These are phyloP conservation scores for Zygoascus biomembranicola DNA, from an alignment of 805 yeast species.

Conservation along the genomic window DNA sequence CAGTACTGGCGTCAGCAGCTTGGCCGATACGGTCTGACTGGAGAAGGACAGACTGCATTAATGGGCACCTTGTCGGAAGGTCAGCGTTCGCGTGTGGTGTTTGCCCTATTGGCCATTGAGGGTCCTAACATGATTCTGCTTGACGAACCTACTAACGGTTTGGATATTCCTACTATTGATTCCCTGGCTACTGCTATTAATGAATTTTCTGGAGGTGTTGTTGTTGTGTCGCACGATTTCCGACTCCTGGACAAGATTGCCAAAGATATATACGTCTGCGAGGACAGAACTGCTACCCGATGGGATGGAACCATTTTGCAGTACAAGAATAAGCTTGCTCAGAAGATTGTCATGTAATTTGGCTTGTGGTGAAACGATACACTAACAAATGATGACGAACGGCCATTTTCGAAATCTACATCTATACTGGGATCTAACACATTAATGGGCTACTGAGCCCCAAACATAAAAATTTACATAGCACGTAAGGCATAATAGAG, in stretches of 20 bases:
- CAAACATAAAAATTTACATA: too few species aligned
- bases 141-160: conserved; percentile 99
- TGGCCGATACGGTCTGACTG: conserved; percentile 97
- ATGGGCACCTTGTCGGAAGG: conserved; percentile 99
- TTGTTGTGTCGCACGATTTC: conserved; percentile 98
- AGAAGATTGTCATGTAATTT: conserved; percentile 43
- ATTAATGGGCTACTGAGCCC: too few species aligned
- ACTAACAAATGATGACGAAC: too few species aligned
- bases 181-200: conserved; percentile 95
- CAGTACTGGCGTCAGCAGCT: conserved; percentile 94
- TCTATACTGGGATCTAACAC: too few species aligned
- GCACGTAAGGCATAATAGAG: too few species aligned
- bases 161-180: conserved; percentile 97
- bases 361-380: too few species aligned
- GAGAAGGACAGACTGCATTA: conserved; percentile 97
- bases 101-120: conserved; percentile 91
- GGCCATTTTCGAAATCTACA: too few species aligned
- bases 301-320: conserved; percentile 91
- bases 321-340: conserved; percentile 91
- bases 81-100: conserved; percentile 98
- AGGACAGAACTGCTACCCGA: conserved; percentile 88
- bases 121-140: conserved; percentile 87
- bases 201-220: conserved; percentile 94
- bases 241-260: conserved; percentile 95
- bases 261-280: conserved; percentile 93